phyloP scores from a whole-genome alignment of 345 rosid genomes.

The Physaria fendleri region DNA sequence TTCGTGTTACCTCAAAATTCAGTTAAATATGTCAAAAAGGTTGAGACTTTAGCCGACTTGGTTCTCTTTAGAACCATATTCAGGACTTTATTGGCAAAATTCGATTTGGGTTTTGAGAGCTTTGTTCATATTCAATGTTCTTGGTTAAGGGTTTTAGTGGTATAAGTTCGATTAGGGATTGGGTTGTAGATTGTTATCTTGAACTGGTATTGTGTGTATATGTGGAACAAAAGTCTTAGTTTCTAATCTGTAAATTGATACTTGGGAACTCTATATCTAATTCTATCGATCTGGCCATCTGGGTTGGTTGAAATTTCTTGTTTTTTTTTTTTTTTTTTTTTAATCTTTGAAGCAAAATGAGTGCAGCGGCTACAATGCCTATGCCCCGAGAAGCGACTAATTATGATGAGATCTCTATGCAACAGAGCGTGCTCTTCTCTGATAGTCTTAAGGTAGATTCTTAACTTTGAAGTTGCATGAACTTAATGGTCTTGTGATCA shows the following conservation, averaged over 20 bases:
- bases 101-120: not conserved
- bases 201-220: not conserved
- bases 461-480: not conserved
- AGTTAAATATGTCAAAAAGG: not conserved
- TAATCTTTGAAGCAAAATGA: slow-evolving; percentile 38
- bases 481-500: not conserved
- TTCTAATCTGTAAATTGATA: not conserved
- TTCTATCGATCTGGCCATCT: not conserved
- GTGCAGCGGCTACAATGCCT: slow-evolving; percentile 47
- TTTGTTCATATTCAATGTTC: slow-evolving; percentile 8
- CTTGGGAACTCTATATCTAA: not conserved
- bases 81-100: not conserved
- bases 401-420: slow-evolving; percentile 75
- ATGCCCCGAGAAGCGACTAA: slow-evolving; percentile 56
- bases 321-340: too few species aligned
- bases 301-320: not conserved
- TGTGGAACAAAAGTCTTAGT: not conserved
- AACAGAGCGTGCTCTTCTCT: slow-evolving; percentile 76
- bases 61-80: not conserved
- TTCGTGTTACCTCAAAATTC: not conserved
- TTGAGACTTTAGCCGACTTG: not conserved
- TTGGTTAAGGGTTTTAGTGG: slow-evolving; percentile 6
- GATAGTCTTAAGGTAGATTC: slow-evolving; percentile 70
- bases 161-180: not conserved
- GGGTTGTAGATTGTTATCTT: slow-evolving; percentile 8